phyloP scores from a whole-genome alignment of 2,329 filamentous ascomycete species.

The Pseudogymnoascus destructans region DNA sequence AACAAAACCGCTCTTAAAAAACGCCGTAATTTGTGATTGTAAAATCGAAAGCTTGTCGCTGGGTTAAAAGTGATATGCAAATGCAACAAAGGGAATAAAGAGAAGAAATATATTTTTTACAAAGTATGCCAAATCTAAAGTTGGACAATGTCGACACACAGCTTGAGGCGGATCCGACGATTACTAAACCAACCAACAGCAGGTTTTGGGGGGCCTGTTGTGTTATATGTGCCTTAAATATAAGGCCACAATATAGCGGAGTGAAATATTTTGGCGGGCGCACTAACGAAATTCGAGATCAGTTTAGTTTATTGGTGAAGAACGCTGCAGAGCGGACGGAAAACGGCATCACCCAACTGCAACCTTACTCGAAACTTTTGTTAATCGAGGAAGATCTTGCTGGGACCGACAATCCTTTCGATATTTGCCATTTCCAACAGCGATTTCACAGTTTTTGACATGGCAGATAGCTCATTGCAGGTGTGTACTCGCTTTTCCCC shows the following conservation, averaged over 20 bases:
- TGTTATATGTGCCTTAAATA: not conserved
- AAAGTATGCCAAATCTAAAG: not conserved
- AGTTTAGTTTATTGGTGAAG: constrained; percentile 8
- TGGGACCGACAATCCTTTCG: not conserved
- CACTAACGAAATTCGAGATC: constrained; percentile 10
- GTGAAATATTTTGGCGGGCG: not conserved
- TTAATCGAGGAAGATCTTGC: not conserved
- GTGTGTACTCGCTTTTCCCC: constrained; percentile 21
- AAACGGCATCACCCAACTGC: constrained; percentile 1
- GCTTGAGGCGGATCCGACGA: not conserved
- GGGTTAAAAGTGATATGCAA: not conserved
- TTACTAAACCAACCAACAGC: not conserved
- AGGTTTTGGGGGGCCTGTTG: not conserved
- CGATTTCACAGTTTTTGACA: constrained; percentile 13
- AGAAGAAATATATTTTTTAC: not conserved
- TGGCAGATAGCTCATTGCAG: constrained; percentile 26
- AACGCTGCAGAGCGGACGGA: constrained; percentile 2
- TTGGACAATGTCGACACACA: not conserved
- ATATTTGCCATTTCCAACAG: not conserved
- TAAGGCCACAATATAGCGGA: not conserved
- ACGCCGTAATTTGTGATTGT: not conserved
- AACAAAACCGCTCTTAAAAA: not conserved
- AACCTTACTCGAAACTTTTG: constrained; percentile 2
- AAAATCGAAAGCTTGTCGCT: not conserved
- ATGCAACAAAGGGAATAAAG: not conserved